These are phyloP conservation scores for Aspergillus sp. DNA, from an alignment of 2,329 filamentous ascomycete genomes.

Conservation along the genomic window DNA sequence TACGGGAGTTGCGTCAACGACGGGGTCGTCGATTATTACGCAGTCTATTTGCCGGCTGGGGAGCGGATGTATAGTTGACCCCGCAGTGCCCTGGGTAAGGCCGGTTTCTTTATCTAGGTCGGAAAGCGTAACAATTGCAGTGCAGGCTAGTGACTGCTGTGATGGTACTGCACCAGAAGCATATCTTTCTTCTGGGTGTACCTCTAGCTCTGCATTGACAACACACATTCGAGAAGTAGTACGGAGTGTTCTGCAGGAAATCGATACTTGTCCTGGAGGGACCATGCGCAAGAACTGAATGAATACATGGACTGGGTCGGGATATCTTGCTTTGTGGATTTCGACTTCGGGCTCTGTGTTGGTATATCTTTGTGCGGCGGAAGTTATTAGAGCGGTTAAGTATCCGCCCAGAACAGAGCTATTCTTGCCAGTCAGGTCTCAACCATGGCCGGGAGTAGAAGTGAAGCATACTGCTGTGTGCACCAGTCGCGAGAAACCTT, in stretches of 20 bases:
- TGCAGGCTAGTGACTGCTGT: neutral
- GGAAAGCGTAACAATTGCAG: conserved; percentile 18
- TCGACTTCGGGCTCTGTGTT: conserved; percentile 8
- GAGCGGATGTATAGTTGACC: neutral
- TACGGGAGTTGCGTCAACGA: conserved; percentile 23
- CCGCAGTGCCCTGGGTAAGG: conserved; percentile 10
- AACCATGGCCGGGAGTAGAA: neutral
- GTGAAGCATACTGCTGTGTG: conserved; percentile 21
- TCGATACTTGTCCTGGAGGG: conserved; percentile 13
- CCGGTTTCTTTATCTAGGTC: conserved; percentile 19
- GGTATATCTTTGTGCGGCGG: conserved; percentile 16
- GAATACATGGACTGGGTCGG: conserved; percentile 22
- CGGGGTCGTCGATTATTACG: conserved; percentile 20
- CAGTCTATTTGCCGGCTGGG: conserved; percentile 19
- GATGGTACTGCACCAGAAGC: neutral
- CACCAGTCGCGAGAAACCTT: conserved; percentile 21
- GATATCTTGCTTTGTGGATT: conserved; percentile 4
- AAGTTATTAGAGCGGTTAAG: conserved; percentile 19
- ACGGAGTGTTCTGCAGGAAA: conserved; percentile 17
- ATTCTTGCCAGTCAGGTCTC: neutral
- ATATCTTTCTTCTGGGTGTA: neutral
- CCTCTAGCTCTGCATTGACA: conserved; percentile 16
- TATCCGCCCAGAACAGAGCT: conserved; percentile 25
- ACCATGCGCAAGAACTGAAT: conserved; percentile 22
- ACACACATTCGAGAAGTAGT: conserved; percentile 20